Base-by-base conservation (phyloP, 129 eudicot genomes). In the Escallonia herrerae region DNA sequence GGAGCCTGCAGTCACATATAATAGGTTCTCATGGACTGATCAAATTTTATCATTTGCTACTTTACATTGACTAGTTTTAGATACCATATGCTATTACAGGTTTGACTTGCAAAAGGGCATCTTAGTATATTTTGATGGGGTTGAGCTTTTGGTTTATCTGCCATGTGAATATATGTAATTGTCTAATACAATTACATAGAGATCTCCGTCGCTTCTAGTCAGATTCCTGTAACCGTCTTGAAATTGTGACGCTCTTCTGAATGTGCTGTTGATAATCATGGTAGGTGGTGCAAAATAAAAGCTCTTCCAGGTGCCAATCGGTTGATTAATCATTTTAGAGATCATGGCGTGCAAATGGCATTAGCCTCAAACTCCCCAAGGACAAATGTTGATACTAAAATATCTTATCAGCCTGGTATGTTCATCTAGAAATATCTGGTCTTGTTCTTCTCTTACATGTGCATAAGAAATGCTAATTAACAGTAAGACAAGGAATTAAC, bases 281-380 rank as follows among this genome's bases (percentile, higher is more conserved):
- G 68, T 73, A 94, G 99, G 58, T 94, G 95, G 86, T 80, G 95
- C 84, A 89, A 80, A 41, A 80, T 86, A 67, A 89, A 84, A 82
- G 86, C 93, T 58, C 81, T 83, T 65, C 99, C 97, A 11, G 99
- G 99, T 48, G 99, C 97, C 53, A 78, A 78, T 71, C 86, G 99
- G 64, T 77, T 94, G 80, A 75, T 94, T 74, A 89, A 80, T 56
- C 99, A 94, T 84, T 76, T 94, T 53, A 78, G 72, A 55, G 73
- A 72, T 6, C 86, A 89, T 82, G 89, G 89, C 61, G 76, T 94
- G 71, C 78, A 63, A 57, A 80, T 94, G 95, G 97, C 97, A 49
- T 70, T 94, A 83, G 97, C 99, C 67, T 94, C 99, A 40, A 94
- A 94, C 79, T 94, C 99, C 80, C 76, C 93, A 33, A 84, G 76